Evolutionary conservation across 2,329 filamentous ascomycete species (phyloP).

Genomic region (Curvularia spicifera): DNA sequence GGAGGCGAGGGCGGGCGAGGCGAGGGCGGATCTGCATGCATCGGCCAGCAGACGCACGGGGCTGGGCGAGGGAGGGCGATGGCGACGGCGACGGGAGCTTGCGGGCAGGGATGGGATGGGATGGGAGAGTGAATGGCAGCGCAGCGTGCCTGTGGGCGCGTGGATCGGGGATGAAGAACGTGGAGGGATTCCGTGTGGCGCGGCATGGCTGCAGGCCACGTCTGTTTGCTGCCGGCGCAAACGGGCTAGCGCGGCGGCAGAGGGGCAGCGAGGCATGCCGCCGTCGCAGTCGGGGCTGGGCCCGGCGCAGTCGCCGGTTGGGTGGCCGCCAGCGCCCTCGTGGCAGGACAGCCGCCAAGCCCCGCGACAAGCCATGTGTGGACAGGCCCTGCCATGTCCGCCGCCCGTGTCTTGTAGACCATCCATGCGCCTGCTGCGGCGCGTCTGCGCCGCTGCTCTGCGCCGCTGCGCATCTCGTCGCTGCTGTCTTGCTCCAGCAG

Average conservation of each 20-base stretch:
- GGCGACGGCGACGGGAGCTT: neutral
- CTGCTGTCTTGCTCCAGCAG: too few relatives aligned
- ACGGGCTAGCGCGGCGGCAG: neutral
- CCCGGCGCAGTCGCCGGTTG: conserved; percentile 33
- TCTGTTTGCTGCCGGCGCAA: neutral
- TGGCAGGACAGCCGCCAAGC: conserved; percentile 38
- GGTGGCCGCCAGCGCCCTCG: conserved; percentile 26
- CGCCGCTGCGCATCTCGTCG: too few relatives aligned
- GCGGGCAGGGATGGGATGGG: neutral
- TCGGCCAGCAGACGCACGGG: neutral
- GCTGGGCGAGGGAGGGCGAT: neutral
- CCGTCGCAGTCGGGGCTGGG: conserved; percentile 15
- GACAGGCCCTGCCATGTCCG: conserved; percentile 6
- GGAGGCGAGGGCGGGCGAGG: neutral
- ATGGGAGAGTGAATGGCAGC: neutral
- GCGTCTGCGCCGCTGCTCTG: too few relatives aligned
- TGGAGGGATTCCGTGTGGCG: neutral
- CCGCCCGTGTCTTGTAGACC: neutral
- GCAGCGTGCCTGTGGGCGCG: neutral
- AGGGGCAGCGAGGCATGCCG: neutral
- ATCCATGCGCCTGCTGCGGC: too few relatives aligned
- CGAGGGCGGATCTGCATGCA: too few relatives aligned
- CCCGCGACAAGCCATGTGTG: conserved; percentile 5
- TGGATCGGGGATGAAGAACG: conserved; percentile 3
- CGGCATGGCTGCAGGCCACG: conserved; percentile 8